phyloP scores from a whole-genome alignment of 225 moss, liverwort and hornwort species.

The Antitrichia curtipendula region DNA sequence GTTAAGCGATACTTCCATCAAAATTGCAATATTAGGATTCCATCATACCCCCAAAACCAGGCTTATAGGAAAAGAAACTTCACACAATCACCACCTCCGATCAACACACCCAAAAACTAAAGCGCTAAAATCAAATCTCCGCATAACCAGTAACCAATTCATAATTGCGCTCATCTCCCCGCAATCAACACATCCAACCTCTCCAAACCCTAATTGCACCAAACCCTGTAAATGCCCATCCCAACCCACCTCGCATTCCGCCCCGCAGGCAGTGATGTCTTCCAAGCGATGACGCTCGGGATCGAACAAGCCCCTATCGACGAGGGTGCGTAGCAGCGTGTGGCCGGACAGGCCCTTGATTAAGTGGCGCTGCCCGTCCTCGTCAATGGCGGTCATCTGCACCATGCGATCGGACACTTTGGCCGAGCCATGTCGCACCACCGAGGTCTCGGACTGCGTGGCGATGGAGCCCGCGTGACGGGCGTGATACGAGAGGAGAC shows the following conservation, averaged over 20 bases:
- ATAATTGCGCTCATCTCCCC: background rate
- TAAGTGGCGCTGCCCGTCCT: constrained; percentile 61
- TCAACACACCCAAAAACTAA: background rate
- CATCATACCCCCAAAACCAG: background rate
- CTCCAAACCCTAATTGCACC: background rate
- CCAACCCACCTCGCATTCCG: constrained; percentile 64
- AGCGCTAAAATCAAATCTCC: background rate
- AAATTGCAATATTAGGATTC: background rate
- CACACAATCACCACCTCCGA: background rate
- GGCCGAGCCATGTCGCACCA: constrained; percentile 43
- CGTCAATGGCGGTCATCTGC: constrained; percentile 71
- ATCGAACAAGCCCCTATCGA: constrained; percentile 60
- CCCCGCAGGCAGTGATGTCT: constrained; percentile 62
- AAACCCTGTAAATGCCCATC: background rate
- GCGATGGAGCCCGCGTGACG: constrained; percentile 44
- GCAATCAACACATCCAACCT: background rate
- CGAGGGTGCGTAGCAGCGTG: constrained; percentile 67
- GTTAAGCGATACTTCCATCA: background rate
- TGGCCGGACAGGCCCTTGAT: constrained; percentile 68
- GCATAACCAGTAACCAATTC: background rate
- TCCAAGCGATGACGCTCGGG: constrained; percentile 67
- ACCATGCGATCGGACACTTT: constrained; percentile 79
- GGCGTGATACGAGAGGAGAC: constrained; percentile 7
- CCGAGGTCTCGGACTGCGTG: constrained; percentile 11
- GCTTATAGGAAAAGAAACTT: background rate